Conservation (phyloP, 192 early-diverging fungal species). For the Piromyces sp. region DNA sequence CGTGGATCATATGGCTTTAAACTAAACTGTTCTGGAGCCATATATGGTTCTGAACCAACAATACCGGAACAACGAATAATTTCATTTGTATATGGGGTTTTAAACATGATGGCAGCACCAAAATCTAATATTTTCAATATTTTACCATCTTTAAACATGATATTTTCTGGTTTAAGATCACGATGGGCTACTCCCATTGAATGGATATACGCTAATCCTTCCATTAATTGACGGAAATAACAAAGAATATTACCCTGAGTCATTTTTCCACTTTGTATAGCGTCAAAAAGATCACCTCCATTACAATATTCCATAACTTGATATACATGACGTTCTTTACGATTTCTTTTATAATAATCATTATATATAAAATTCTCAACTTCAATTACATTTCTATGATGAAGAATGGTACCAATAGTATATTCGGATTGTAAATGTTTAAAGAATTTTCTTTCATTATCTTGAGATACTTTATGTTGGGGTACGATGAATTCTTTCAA, state of each 20-base stretch:
- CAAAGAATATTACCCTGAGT: neutral
- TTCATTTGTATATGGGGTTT: conserved; percentile 6
- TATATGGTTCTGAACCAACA: conserved; percentile 4
- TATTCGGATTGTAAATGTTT: neutral
- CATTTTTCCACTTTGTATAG: conserved; percentile 1
- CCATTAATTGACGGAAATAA: neutral
- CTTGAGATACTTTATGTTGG: neutral
- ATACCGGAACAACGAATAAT: conserved; percentile 7
- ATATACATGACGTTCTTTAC: conserved; percentile 16
- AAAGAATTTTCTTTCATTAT: neutral
- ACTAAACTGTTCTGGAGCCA: conserved; percentile 6
- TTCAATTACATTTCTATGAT: conserved; percentile 63
- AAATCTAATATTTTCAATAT: conserved; percentile 4
- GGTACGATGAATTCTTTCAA: neutral
- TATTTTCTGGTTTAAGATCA: conserved; percentile 71
- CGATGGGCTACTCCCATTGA: conserved; percentile 48
- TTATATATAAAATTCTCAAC: conserved; percentile 59
- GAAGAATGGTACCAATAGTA: conserved; percentile 12
- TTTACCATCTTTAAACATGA: conserved; percentile 9
- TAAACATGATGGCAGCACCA: conserved; percentile 4
- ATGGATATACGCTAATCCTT: conserved; percentile 39
- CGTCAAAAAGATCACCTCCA: conserved; percentile 2
- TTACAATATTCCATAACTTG: conserved; percentile 32
- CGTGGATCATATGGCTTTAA: conserved; percentile 1
- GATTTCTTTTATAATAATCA: conserved; percentile 14